Evolutionary conservation across 192 early-diverging fungal species (phyloP).

Genomic region (Haplosporangium gracile): DNA sequence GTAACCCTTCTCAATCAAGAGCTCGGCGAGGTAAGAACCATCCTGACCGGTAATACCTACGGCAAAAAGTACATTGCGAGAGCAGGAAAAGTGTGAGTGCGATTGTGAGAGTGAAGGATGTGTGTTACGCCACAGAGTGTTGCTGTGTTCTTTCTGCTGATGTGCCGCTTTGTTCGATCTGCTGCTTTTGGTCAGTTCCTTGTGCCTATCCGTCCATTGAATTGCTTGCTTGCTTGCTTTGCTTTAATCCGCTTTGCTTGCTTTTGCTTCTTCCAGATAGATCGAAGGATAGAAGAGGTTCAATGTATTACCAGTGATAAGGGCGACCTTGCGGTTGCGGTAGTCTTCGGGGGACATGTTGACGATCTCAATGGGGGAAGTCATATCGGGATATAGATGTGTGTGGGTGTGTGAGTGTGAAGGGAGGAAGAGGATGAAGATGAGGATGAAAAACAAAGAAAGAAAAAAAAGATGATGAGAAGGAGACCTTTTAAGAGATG

Average conservation of each 20-base stretch:
- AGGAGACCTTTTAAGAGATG: not conserved
- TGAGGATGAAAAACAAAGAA: not conserved
- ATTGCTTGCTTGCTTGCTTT: not conserved
- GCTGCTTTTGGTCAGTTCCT: not conserved
- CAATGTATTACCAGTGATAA: conserved; percentile 65
- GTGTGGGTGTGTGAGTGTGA: not conserved
- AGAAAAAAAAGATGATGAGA: not conserved
- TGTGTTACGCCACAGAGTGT: not conserved
- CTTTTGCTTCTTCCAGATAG: not conserved
- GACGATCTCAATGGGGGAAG: conserved; percentile 56
- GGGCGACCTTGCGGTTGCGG: conserved; percentile 70
- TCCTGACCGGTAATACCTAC: conserved; percentile 87
- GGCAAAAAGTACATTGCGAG: not conserved
- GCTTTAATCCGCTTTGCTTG: not conserved
- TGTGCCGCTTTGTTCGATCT: not conserved
- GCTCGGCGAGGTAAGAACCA: conserved; percentile 82
- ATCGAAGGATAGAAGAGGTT: not conserved
- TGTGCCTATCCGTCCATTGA: not conserved
- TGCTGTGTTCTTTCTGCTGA: not conserved
- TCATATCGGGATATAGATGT: conserved; percentile 12
- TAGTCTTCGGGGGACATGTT: conserved; percentile 68
- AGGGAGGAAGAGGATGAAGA: not conserved
- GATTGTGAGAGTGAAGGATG: not conserved
- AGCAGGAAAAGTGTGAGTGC: not conserved
- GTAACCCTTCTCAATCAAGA: conserved; percentile 81